Evolutionary conservation across 2,329 filamentous ascomycete species (phyloP), one percentile per base, ranked within the genome.

Genomic region (Penicillium griseofulvum): DNA sequence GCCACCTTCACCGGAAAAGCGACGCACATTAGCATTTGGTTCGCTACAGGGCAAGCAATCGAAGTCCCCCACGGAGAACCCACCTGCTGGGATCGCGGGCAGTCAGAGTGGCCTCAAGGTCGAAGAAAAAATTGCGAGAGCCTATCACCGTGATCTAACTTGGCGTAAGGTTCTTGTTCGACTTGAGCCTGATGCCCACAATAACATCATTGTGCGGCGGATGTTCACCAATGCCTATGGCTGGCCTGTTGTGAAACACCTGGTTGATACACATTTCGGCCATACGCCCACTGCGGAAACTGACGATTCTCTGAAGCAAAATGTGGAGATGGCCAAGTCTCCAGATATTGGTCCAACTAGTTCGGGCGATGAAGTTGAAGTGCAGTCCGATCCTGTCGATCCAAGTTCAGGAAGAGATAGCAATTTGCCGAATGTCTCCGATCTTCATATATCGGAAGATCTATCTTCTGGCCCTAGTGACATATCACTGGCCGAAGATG

Each of bases 161-260:
- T 99, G 94, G 94, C 89, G 94, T 43, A 99, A 99, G 71, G 94
- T 99, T 1, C 83, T 99, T 4, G 94, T 99, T 14, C 89, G 94
- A 51, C 81, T 99, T 2, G 93, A 99, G 70, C 94, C 94, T 0
- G 94, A 99, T 74, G 94, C 94, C 0, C 94, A 99, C 77, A 99
- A 99, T 75, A 99, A 99, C 73, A 96, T 99, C 63, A 88, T 97
- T 57, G 94, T 99, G 24, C 88, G 94, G 16, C 87, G 94, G 53
- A 96, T 91, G 87, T 99, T 99, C 71, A 88, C 91, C 54, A 99
- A 99, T 68, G 94, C 94, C 0, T 96, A 96, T 66, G 94, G 94
- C 2, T 99, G 94, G 94, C 94, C 94, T 0, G 94, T 99, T 0
- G 80, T 97, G 47, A 92, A 97, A 74, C 94, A 99, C 74, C 77